Evolutionary conservation across 2,329 filamentous ascomycete species (phyloP), one percentile per base, ranked within the genome.

Genomic region (Fusarium neocosmosporiellum): DNA sequence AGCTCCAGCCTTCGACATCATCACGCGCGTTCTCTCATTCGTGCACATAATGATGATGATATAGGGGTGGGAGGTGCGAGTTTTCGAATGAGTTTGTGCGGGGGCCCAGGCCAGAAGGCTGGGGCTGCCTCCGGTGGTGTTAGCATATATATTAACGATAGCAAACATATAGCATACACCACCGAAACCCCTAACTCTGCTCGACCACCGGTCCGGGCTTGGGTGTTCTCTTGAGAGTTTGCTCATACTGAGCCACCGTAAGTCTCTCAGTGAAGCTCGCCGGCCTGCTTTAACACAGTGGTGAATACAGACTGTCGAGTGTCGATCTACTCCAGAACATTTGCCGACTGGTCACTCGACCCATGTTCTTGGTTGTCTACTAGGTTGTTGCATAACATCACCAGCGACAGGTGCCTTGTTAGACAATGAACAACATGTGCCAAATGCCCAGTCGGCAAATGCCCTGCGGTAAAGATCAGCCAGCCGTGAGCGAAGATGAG

Each of bases 81-180:
- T 8, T 24, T 7, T 3, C 46, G 46, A 50, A 31, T 36, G 34
- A 36, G 34, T 18, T 16, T n/a, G n/a, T n/a, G n/a, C n/a, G n/a
- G n/a, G n/a, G n/a, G n/a, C n/a, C n/a, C n/a, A n/a, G n/a, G n/a
- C n/a, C n/a, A n/a, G n/a, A 22, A 20, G 33, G 33, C 27, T 59
- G 31, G 31, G 1, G 24, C 1, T 59, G 11, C 24, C 63, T 39
- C 41, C 41, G 65, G 20, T 50, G 65, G 65, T 64, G 65, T 54
- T 54, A 24, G 13, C 24, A 55, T 50, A 53, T 53, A n/a, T n/a
- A n/a, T n/a, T n/a, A 53, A 31, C 27, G 8, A 53, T 53, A 53
- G 3, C 11, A 22, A 53, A 11, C 46, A 31, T 53, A 53, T 9
- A 53, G 46, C 46, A 53, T 53, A 20, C 46, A 53, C 27, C 46